Conservation (phyloP, 345 rosid species). For the Eucalyptus sp. region DNA sequence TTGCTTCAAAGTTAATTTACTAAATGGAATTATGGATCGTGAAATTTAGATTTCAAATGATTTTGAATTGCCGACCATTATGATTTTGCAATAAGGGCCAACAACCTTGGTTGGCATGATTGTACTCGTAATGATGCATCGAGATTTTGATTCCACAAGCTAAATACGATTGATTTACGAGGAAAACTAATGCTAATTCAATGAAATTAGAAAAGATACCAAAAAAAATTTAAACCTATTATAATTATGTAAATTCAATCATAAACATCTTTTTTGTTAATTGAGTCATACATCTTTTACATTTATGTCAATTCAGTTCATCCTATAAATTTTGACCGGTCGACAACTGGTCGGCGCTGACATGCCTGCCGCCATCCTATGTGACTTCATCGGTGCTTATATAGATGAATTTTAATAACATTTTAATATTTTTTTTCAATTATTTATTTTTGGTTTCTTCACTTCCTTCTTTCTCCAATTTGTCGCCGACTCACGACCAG, state of each 20-base stretch:
- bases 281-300: too few species aligned
- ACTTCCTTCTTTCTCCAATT: too few species aligned
- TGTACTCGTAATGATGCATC: background rate
- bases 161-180: background rate
- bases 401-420: too few species aligned
- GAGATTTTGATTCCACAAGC: background rate
- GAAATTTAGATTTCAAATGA: background rate
- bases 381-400: too few species aligned
- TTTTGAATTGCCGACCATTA: background rate
- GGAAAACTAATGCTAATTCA: background rate
- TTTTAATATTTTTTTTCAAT: too few species aligned
- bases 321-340: too few species aligned
- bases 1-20: background rate
- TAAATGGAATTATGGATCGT: background rate
- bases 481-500: too few species aligned
- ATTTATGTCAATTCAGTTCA: too few species aligned
- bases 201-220: background rate
- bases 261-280: too few species aligned
- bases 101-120: background rate
- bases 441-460: too few species aligned
- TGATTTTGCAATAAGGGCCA: background rate
- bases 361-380: too few species aligned
- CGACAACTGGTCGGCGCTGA: fast-evolving
- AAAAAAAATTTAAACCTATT: fast-evolving
- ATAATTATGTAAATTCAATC: too few species aligned